A percentile compares a stretch with the other conserved stretches of the same genome.
Evolutionary conservation across 163 green algal species (phyloP).

Genomic region (Volvox carteri): DNA sequence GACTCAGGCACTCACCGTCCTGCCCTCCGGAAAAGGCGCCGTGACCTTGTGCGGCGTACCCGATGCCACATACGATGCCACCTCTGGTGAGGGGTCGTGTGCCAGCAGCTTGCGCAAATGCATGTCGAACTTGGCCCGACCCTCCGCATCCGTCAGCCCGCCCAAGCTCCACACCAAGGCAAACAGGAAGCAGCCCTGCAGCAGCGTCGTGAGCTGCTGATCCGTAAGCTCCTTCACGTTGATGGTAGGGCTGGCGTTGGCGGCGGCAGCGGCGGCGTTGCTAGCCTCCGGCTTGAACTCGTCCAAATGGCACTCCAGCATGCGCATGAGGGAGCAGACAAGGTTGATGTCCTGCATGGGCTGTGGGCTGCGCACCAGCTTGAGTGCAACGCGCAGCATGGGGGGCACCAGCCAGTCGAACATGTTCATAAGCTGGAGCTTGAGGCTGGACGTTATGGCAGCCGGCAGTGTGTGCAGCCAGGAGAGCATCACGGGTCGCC

Average conservation of each 20-base stretch:
- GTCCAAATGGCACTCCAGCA: conserved; percentile 78
- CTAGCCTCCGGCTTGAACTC: conserved; percentile 61
- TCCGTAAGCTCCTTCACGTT: conserved; percentile 69
- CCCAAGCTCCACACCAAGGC: conserved; percentile 80
- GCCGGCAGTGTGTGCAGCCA: conserved; percentile 81
- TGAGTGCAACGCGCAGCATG: conserved; percentile 63
- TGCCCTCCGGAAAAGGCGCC: conserved; percentile 78
- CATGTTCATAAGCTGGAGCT: conserved; percentile 65
- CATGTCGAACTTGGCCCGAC: conserved; percentile 56
- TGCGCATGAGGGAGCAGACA: conserved; percentile 70
- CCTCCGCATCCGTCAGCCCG: conserved; percentile 73
- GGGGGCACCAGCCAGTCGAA: conserved; percentile 85
- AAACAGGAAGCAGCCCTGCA: conserved; percentile 80
- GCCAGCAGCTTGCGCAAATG: conserved; percentile 67
- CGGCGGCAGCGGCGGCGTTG: not conserved
- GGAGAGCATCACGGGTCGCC: conserved; percentile 77
- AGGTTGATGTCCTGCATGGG: conserved; percentile 83
- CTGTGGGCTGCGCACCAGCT: conserved; percentile 60
- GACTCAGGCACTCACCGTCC: conserved; percentile 67
- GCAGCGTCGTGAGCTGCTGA: conserved; percentile 54
- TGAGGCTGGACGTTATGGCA: conserved; percentile 64
- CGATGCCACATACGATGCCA: conserved; percentile 67
- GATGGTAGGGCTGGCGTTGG: not conserved
- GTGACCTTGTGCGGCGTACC: conserved; percentile 68
- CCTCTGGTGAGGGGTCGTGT: conserved; percentile 66